These are phyloP conservation scores for Paxillus ammoniavirescens DNA, from an alignment of 768 basidiomycete species.

Conservation along the genomic window DNA sequence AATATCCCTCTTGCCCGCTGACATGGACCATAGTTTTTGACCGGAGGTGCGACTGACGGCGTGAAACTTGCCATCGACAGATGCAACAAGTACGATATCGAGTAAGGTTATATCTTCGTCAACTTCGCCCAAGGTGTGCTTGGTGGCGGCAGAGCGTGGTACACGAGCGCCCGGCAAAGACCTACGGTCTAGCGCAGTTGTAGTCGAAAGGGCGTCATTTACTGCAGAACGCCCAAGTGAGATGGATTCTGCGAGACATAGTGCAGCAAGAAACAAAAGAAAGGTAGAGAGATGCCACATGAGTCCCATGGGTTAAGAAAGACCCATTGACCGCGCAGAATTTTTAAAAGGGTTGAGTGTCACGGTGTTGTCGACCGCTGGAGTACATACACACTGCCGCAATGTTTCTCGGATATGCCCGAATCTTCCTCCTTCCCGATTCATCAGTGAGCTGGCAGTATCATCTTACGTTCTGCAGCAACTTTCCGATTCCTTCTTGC, in stretches of 20 bases:
- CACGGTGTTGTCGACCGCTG: not conserved
- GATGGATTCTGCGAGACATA: constrained; percentile 33
- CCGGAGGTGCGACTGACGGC: constrained; percentile 89
- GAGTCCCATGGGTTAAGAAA: constrained; percentile 36
- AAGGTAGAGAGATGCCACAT: constrained; percentile 23
- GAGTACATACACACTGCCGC: not conserved
- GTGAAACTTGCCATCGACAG: constrained; percentile 93
- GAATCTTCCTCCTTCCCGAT: not conserved
- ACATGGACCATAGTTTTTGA: constrained; percentile 84
- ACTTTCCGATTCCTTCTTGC: not conserved
- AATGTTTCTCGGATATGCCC: not conserved
- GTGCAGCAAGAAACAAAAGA: constrained; percentile 25
- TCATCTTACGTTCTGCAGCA: not conserved
- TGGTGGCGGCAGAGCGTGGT: constrained; percentile 4
- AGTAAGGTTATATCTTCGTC: constrained; percentile 58
- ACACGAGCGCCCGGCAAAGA: constrained; percentile 23
- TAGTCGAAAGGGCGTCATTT: constrained; percentile 28
- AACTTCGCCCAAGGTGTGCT: constrained; percentile 12
- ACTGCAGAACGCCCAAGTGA: constrained; percentile 25
- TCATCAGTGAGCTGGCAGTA: too few relatives aligned
- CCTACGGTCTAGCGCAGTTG: constrained; percentile 13
- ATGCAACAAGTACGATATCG: constrained; percentile 86
- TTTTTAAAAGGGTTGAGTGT: not conserved
- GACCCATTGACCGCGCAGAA: constrained; percentile 24
- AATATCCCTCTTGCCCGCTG: constrained; percentile 47